Evolutionary conservation across 2,329 filamentous ascomycete species (phyloP).

Genomic region (Cryphonectria japonica): DNA sequence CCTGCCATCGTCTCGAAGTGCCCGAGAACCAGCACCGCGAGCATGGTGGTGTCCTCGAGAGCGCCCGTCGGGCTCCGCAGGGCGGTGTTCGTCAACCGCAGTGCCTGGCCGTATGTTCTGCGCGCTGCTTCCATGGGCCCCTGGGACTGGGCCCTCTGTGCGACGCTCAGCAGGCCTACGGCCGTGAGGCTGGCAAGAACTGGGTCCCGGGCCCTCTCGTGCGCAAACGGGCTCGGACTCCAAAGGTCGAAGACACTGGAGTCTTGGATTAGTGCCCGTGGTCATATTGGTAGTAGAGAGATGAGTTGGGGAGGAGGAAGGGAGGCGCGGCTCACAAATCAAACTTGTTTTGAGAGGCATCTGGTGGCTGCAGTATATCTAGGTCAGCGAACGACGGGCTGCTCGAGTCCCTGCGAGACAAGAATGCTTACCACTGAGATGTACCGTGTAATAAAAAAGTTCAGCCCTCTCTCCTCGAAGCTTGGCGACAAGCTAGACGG

Average conservation of each 20-base stretch:
- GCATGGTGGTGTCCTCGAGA: conserved; percentile 56
- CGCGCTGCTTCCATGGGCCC: conserved; percentile 52
- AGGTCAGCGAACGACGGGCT: not conserved
- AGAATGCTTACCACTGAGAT: conserved; percentile 19
- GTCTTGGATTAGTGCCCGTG: no score
- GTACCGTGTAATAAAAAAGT: conserved; percentile 24
- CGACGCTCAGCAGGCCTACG: conserved; percentile 57
- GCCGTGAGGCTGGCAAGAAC: conserved; percentile 58
- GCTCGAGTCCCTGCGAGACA: not conserved
- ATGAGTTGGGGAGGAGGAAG: not conserved
- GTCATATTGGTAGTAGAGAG: not conserved
- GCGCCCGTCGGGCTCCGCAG: conserved; percentile 49
- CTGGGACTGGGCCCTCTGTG: conserved; percentile 48
- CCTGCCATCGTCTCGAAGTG: conserved; percentile 60
- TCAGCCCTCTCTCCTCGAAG: conserved; percentile 25
- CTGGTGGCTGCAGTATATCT: conserved; percentile 33
- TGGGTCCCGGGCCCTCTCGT: conserved; percentile 45
- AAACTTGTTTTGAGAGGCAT: conserved; percentile 53
- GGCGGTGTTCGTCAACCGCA: conserved; percentile 54
- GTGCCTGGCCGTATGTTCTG: conserved; percentile 55
- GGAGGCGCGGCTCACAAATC: conserved; percentile 42
- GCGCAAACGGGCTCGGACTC: conserved; percentile 45
- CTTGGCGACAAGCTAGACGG: conserved; percentile 22
- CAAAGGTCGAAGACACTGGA: conserved; percentile 52
- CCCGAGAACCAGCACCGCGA: conserved; percentile 56